A percentile compares a stretch with the other conserved stretches of the same genome.
Evolutionary conservation across 1,284 basidiomycete species (phyloP).

Genomic region (Sanguinoderma infundibulare): DNA sequence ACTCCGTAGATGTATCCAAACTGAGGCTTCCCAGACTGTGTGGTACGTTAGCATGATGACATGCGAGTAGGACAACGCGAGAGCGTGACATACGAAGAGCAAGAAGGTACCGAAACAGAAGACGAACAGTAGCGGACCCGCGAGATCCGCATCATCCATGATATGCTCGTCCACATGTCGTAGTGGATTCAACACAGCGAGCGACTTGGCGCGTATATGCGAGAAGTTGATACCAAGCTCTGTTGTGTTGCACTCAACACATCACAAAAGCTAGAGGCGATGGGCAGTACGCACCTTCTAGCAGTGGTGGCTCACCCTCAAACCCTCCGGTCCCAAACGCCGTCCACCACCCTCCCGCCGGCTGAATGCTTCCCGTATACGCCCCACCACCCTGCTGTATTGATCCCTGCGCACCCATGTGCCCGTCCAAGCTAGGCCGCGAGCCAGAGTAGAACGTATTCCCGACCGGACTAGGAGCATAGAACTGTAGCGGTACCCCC

Average conservation of each 20-base stretch:
- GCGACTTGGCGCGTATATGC: slow-evolving; percentile 92
- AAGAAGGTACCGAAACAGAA: slow-evolving; percentile 93
- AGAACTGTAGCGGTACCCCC: slow-evolving; percentile 75
- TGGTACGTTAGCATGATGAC: not conserved
- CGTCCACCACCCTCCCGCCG: slow-evolving; percentile 86
- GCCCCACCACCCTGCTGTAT: slow-evolving; percentile 47
- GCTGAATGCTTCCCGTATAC: slow-evolving; percentile 76
- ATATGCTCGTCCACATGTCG: slow-evolving; percentile 89
- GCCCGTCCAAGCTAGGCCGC: slow-evolving; percentile 75
- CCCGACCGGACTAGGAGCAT: slow-evolving; percentile 56
- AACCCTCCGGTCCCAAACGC: slow-evolving; percentile 96
- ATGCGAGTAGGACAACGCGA: not conserved
- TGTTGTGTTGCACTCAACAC: slow-evolving; percentile 37
- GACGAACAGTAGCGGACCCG: slow-evolving; percentile 94
- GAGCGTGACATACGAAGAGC: slow-evolving; percentile 72
- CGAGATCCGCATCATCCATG: slow-evolving; percentile 99
- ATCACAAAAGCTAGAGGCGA: not conserved
- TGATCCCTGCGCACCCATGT: slow-evolving; percentile 59
- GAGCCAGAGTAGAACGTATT: slow-evolving; percentile 69
- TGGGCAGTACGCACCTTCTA: slow-evolving; percentile 70
- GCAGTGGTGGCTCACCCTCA: slow-evolving; percentile 90
- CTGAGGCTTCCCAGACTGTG: slow-evolving; percentile 95
- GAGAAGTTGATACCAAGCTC: slow-evolving; percentile 98
- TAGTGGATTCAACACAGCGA: slow-evolving; percentile 95
- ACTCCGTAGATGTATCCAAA: slow-evolving; percentile 99